Conservation (phyloP, 2,329 filamentous ascomycete genomes). For the Colletotrichum acutatum region DNA sequence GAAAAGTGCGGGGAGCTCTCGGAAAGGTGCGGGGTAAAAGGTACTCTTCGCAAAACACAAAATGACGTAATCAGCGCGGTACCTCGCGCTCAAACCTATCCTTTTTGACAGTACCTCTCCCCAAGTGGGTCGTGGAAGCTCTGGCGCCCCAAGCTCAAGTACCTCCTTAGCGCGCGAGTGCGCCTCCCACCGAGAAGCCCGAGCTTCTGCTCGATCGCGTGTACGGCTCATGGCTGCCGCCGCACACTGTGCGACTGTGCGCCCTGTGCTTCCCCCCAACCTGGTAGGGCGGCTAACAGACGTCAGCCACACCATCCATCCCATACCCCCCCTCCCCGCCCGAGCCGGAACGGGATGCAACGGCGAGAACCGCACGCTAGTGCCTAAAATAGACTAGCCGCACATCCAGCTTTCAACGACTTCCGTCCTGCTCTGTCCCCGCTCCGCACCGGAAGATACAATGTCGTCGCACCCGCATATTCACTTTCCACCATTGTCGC, state of each 20-base stretch:
- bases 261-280: neutral
- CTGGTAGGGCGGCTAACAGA: neutral
- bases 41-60: neutral
- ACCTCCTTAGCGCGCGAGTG: neutral
- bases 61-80: neutral
- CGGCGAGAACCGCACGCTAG: conserved; percentile 36
- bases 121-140: neutral
- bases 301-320: neutral
- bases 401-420: conserved; percentile 30
- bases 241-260: conserved; percentile 7
- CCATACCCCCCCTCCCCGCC: conserved; percentile 8
- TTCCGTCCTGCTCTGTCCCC: conserved; percentile 14
- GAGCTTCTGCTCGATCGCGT: neutral
- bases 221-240: neutral
- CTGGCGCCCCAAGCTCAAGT: neutral
- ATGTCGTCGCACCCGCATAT: neutral
- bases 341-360: conserved; percentile 35
- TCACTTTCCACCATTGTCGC: neutral
- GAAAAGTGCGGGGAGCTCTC: neutral
- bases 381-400: conserved; percentile 5
- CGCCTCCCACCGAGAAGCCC: neutral
- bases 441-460: conserved; percentile 12
- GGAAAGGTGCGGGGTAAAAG: neutral
- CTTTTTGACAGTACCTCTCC: too few relatives aligned
- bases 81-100: neutral